A percentile compares a stretch with the other conserved stretches of the same genome.
Evolutionary conservation across 2,329 filamentous ascomycete species (phyloP).

Genomic region (Neonectria ditissima): DNA sequence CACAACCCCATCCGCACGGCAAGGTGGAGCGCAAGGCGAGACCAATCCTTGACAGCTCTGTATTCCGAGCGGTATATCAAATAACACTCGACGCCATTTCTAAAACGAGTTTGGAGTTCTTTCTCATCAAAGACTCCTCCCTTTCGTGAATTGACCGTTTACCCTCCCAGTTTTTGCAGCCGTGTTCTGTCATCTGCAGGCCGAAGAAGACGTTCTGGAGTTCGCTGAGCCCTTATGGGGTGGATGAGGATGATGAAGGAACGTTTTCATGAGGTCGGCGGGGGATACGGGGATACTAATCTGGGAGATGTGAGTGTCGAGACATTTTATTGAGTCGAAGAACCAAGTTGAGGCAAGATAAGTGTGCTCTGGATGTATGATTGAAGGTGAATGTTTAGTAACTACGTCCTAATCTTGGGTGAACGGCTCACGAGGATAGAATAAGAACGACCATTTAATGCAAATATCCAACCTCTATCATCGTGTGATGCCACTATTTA

Average conservation of each 20-base stretch:
- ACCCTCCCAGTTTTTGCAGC: slow-evolving; percentile 51
- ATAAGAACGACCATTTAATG: not conserved
- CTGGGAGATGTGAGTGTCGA: slow-evolving; percentile 56
- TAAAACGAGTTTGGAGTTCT: slow-evolving; percentile 44
- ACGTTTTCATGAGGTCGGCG: slow-evolving; percentile 29
- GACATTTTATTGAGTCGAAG: slow-evolving; percentile 51
- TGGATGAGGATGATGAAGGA: slow-evolving; percentile 20
- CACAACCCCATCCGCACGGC: slow-evolving; percentile 68
- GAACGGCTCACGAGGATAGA: not conserved
- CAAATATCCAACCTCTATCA: no score
- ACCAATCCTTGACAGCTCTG: slow-evolving; percentile 79
- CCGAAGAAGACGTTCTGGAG: slow-evolving; percentile 21
- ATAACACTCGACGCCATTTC: slow-evolving; percentile 48
- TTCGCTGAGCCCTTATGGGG: slow-evolving; percentile 16
- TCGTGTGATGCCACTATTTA: no score
- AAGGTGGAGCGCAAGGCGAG: slow-evolving; percentile 83
- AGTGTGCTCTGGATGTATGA: not conserved
- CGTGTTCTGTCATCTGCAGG: slow-evolving; percentile 53
- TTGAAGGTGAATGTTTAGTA: not conserved
- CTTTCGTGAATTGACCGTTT: slow-evolving; percentile 55
- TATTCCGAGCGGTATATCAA: slow-evolving; percentile 80
- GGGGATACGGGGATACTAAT: slow-evolving; percentile 45
- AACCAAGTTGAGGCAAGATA: not conserved
- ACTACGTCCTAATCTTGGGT: not conserved
- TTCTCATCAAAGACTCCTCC: slow-evolving; percentile 32